A percentile compares a stretch with the other conserved stretches of the same genome.
These are phyloP conservation scores for Komagataella pseudopastoris DNA, from an alignment of 805 yeast genomes.

Conservation along the genomic window DNA sequence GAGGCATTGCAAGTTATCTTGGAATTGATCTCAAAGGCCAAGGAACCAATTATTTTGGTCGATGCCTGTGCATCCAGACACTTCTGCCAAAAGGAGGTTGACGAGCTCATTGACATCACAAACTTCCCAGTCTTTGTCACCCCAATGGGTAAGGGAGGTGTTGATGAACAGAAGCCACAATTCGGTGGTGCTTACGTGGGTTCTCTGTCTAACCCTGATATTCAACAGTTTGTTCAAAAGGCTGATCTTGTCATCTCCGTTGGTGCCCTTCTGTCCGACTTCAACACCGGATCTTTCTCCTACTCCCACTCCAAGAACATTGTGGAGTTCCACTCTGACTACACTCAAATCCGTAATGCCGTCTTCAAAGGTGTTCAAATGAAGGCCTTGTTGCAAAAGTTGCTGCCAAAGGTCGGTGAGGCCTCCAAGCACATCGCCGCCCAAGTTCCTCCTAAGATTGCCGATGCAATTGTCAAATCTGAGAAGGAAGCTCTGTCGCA, in stretches of 20 bases:
- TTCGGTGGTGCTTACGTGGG: constrained; percentile 85
- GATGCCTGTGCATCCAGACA: constrained; percentile 86
- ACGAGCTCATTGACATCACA: constrained; percentile 46
- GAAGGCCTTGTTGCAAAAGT: constrained; percentile 37
- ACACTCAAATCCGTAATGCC: constrained; percentile 57
- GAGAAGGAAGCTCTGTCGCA: constrained; percentile 37
- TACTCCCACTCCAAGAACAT: constrained; percentile 65
- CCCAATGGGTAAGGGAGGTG: constrained; percentile 81
- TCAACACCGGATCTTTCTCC: constrained; percentile 82
- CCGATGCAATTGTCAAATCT: constrained; percentile 10
- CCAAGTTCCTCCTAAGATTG: constrained; percentile 32
- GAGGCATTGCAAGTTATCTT: constrained; percentile 46
- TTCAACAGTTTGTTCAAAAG: constrained; percentile 56
- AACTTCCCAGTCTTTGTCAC: constrained; percentile 77
- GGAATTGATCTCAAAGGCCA: constrained; percentile 38
- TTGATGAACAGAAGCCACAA: constrained; percentile 59
- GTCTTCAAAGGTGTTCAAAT: constrained; percentile 62
- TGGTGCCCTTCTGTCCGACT: constrained; percentile 78
- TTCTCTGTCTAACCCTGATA: constrained; percentile 60
- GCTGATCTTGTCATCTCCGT: constrained; percentile 67
- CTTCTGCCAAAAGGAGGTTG: constrained; percentile 49
- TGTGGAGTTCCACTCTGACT: constrained; percentile 69
- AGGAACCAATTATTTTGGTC: constrained; percentile 63
- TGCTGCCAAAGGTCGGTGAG: constrained; percentile 15
- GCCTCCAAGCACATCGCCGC: constrained; percentile 28